Evolutionary conservation across 2,329 filamentous ascomycete species (phyloP), one percentile per base, ranked within the genome.

Genomic region (Aspergillus alliaceus): DNA sequence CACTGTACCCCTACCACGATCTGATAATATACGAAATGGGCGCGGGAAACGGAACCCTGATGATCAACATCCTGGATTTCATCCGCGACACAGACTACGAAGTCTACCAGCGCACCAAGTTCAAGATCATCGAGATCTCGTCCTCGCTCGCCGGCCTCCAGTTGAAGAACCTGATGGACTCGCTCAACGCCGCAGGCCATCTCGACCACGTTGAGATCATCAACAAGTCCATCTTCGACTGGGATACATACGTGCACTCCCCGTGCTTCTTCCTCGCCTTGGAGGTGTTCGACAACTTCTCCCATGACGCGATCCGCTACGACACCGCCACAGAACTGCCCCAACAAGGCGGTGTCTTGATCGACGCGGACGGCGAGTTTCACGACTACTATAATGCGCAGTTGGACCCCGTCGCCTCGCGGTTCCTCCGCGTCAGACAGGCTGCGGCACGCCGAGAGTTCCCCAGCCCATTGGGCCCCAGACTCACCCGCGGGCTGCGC

Each of bases 21-120:
- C 84, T 99, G 52, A 90, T 96, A 67, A 96, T 99, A 74, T 99
- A 97, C 83, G 95, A 99, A 75, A 96, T 99, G 90, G 95, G 95
- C 52, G 95, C 95, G 37, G 95, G 95, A 67, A 93, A 96, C 68
- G 95, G 95, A 61, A 99, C 96, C 0, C 84, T 99, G 71, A 99
- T 99, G 95, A 83, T 95, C 71, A 99, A 99, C 75, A 93, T 99
- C 57, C 84, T 99, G 60, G 93, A 99, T 80, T 96, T 96, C 75
- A 96, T 99, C 73, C 90, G 93, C 61, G 88, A 90, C 63, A 83
- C 88, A 44, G 90, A 98, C 67, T 91, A 93, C 0, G 90, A 93
- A 63, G 93, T 99, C 31, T 99, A 99, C 76, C 89, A 90, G 67
- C 87, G 95, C 57, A 99, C 95, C 5, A 90, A 91, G 69, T 99